These are phyloP conservation scores for Pichia nanzhaoensis DNA, from an alignment of 805 yeast species.

Conservation along the genomic window DNA sequence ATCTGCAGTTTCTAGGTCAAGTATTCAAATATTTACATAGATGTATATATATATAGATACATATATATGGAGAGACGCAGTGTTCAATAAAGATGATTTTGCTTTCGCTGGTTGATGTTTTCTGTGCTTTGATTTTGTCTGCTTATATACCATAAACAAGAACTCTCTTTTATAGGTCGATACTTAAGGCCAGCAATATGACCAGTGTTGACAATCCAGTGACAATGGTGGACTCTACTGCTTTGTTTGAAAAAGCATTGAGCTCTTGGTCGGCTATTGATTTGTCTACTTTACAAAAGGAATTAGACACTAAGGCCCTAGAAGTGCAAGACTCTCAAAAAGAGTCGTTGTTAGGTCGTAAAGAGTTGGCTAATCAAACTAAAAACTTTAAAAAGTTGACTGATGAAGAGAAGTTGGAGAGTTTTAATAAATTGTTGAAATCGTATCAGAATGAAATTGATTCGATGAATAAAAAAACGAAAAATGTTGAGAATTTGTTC, in stretches of 20 bases:
- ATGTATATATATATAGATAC: no score
- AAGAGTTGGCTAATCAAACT: conserved; percentile 75
- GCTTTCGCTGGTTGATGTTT: no score
- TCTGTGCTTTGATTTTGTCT: no score
- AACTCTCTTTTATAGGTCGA: no score
- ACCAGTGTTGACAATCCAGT: not conserved
- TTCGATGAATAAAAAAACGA: conserved; percentile 66
- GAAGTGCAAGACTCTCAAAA: conserved; percentile 67
- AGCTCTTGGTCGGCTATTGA: conserved; percentile 72
- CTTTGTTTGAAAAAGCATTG: conserved; percentile 47
- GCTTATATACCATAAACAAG: no score
- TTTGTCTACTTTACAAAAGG: conserved; percentile 60
- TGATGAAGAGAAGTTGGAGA: conserved; percentile 58
- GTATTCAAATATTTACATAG: no score
- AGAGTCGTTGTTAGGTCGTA: conserved; percentile 60
- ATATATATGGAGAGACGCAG: no score
- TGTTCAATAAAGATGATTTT: no score
- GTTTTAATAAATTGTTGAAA: conserved; percentile 61
- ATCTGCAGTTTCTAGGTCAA: not conserved
- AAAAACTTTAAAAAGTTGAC: conserved; percentile 72
- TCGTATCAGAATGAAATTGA: conserved; percentile 88
- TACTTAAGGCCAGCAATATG: not conserved
- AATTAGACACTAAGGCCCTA: conserved; percentile 67
- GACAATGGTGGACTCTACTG: conserved; percentile 6
- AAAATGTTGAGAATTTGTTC: conserved; percentile 65